Conservation (phyloP, 2,329 filamentous ascomycete species). For the Calonectria pteridis region DNA sequence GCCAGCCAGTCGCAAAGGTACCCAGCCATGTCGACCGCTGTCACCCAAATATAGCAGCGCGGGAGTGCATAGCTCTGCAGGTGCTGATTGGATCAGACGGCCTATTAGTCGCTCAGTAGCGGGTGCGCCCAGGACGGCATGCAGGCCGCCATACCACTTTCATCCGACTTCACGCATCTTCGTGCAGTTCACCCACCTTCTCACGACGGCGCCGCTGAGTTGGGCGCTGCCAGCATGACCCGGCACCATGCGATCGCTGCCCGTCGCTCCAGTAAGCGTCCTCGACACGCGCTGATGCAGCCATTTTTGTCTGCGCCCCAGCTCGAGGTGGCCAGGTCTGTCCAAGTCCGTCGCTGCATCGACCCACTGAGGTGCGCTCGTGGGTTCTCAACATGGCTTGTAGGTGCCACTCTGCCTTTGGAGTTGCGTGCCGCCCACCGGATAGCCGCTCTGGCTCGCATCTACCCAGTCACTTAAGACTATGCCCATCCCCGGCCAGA, state of each 20-base stretch:
- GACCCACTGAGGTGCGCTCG: constrained; percentile 36
- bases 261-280: constrained; percentile 41
- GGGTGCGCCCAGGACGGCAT: constrained; percentile 37
- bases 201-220: constrained; percentile 35
- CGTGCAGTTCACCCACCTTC: constrained; percentile 25
- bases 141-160: constrained; percentile 36
- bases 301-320: constrained; percentile 29
- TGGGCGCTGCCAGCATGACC: constrained; percentile 37
- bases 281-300: constrained; percentile 36
- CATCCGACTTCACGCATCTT: constrained; percentile 22
- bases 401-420: constrained; percentile 34
- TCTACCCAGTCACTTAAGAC: constrained; percentile 44
- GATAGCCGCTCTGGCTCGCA: constrained; percentile 44
- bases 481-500: constrained; percentile 44
- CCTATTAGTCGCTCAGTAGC: constrained; percentile 38
- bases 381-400: constrained; percentile 31
- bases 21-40: constrained; percentile 38
- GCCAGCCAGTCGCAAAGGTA: constrained; percentile 50
- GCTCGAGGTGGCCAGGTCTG: constrained; percentile 32
- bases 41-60: constrained; percentile 53
- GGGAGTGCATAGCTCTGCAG: constrained; percentile 17
- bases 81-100: constrained; percentile 49
- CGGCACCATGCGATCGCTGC: constrained; percentile 33
- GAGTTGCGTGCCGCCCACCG: constrained; percentile 41
- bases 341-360: constrained; percentile 37